Percentiles rank a stretch among this genome's conserved stretches.
Conservation (phyloP, 345 rosid genomes). For the Trapa bicornis region DNA sequence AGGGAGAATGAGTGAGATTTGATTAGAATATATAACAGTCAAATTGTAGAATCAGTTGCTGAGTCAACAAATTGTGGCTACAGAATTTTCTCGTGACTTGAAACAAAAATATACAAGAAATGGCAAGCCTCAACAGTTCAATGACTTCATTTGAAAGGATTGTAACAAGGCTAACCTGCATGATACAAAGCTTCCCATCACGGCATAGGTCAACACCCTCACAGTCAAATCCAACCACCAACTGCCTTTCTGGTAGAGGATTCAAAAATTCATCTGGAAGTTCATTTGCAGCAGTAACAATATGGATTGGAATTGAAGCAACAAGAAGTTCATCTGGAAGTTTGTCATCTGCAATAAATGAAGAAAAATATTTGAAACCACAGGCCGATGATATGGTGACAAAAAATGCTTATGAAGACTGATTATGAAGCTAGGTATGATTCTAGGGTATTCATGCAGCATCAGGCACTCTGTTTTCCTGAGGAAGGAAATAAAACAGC, state of each 20-base stretch:
- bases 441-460: not conserved
- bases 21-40: not conserved
- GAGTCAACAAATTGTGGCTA: not conserved
- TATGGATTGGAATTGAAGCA: constrained; percentile 41
- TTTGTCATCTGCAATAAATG: constrained; percentile 27
- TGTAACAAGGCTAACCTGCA: constrained; percentile 47
- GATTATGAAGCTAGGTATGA: not conserved
- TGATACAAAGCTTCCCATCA: constrained; percentile 67
- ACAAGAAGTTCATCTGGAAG: constrained; percentile 27
- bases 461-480: not conserved
- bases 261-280: constrained; percentile 72
- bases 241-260: constrained; percentile 44
- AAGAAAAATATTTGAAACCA: not conserved
- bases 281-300: constrained; percentile 57
- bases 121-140: not conserved
- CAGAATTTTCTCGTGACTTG: not conserved
- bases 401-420: not conserved
- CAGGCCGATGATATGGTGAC: not conserved
- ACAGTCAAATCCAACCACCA: constrained; percentile 83
- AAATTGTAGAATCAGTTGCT: not conserved
- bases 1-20: not conserved
- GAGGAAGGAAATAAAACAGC: not conserved
- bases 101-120: not conserved
- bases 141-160: not conserved
- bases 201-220: constrained; percentile 90